Percentiles rank a stretch among this genome's conserved stretches.
Evolutionary conservation across 2,329 filamentous ascomycete genomes (phyloP).

Genomic region (Hirsutella rhossiliensis): DNA sequence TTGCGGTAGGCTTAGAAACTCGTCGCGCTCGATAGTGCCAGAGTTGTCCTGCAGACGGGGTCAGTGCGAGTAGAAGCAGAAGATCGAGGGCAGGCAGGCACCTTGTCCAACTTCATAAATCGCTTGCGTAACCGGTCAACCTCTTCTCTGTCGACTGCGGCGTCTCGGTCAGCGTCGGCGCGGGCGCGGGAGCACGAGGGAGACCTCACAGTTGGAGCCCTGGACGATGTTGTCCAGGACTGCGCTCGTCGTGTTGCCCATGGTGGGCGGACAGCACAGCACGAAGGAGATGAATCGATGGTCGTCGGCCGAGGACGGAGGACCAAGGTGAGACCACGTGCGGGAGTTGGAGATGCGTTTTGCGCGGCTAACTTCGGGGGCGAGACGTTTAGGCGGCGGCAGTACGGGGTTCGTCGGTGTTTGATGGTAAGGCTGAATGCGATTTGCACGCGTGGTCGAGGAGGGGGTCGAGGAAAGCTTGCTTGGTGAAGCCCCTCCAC

Average conservation of each 20-base stretch:
- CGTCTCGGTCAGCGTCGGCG: background rate
- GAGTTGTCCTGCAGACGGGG: constrained; percentile 65
- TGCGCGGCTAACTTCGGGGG: background rate
- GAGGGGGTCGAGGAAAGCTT: background rate
- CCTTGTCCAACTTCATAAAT: constrained; percentile 99
- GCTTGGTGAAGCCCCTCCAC: background rate
- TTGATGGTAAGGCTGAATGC: background rate
- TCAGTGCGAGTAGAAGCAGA: constrained; percentile 1
- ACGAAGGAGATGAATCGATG: background rate
- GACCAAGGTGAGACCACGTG: too few relatives aligned
- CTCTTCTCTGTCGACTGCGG: constrained; percentile 85
- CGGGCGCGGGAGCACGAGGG: background rate
- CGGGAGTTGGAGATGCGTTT: background rate
- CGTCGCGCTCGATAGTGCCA: constrained; percentile 94
- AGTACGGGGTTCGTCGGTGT: background rate
- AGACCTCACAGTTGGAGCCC: constrained; percentile 76
- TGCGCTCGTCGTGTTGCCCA: constrained; percentile 58
- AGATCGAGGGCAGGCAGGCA: constrained; percentile 24
- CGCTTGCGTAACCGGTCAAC: constrained; percentile 91
- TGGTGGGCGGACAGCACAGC: constrained; percentile 17
- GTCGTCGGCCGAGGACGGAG: too few relatives aligned
- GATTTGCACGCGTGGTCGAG: background rate
- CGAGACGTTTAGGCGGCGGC: background rate
- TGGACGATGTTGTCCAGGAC: constrained; percentile 94
- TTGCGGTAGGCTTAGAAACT: constrained; percentile 93